Base-by-base conservation (phyloP, 805 yeast species). In the Blastobotrys parvus region DNA sequence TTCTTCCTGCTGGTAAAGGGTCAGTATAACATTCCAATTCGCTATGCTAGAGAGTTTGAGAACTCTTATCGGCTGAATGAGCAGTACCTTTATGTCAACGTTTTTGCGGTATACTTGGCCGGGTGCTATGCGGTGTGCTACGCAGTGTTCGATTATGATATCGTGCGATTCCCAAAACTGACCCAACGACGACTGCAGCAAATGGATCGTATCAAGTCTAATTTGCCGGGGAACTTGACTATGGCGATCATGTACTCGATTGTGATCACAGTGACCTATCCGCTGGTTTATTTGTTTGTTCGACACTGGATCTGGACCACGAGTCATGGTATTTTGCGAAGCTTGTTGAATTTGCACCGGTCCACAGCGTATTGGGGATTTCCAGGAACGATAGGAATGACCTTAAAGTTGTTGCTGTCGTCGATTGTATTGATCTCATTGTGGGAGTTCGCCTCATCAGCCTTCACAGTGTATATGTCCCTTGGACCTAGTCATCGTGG, bases 401-500 rank as follows among this genome's bases (percentile, higher is more conserved):
- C 50, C 3, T 33, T 44, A 31, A 38, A 39, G 20, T 43, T 47
- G 1, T 25, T 49, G 7, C 27, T 44, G 4, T 27, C 43, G n/a
- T 48, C 54, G 16, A 39, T 52, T 7, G 37, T 54, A 2, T 42
- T 57, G 5, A 27, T 51, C 3, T 32, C 51, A 11, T 35, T 48
- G 3, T 61, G 65, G 63, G 51, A 45, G 19, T 39, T 56, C 17
- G 46, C 56, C 5, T 54, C 60, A 46, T 40, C 55, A 30, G 51
- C 53, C 41, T 59, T 56, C 43, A 45, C 54, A 19, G 48, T 58
- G 18, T 67, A 62, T 45, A 43, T 67, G 55, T 52, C 64, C 3
- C 49, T 59, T 10, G 70, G 69, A 1, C 68, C 71, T 1, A 41
- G 47, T 6, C 60, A 59, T 37, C 38, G 60, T 11, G 62, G 63